These are phyloP conservation scores for Echium plantagineum DNA, from an alignment of 257 asterid species.

Conservation along the genomic window DNA sequence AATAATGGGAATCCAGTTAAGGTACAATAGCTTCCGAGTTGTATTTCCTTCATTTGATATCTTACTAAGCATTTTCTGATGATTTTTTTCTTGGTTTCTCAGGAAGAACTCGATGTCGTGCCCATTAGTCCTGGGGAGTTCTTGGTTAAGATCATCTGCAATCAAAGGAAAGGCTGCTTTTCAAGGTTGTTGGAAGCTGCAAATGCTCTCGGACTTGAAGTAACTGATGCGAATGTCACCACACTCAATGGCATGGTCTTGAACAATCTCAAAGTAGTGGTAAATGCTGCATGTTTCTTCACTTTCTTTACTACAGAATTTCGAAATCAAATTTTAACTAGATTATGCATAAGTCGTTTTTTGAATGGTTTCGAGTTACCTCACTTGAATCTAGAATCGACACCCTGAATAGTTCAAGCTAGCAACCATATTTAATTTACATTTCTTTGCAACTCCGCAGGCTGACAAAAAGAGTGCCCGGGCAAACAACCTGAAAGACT, in stretches of 20 bases:
- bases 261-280: slow-evolving; percentile 52
- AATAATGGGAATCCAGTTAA: slow-evolving; percentile 21
- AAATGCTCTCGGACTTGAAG: slow-evolving; percentile 44
- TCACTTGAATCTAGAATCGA: too few species aligned
- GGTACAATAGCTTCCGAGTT: slow-evolving; percentile 18
- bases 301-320: neutral
- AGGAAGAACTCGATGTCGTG: slow-evolving; percentile 55
- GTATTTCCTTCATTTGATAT: neutral
- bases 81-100: slow-evolving; percentile 1
- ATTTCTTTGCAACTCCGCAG: slow-evolving; percentile 21
- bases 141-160: slow-evolving; percentile 42
- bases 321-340: neutral
- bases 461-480: slow-evolving; percentile 25
- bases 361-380: neutral
- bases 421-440: neutral
- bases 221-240: slow-evolving; percentile 51
- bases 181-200: slow-evolving; percentile 47
- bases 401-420: too few species aligned
- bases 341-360: neutral
- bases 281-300: slow-evolving; percentile 8
- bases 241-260: slow-evolving; percentile 35
- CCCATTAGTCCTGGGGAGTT: slow-evolving; percentile 41
- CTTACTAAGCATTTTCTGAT: neutral
- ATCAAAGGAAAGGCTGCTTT: slow-evolving; percentile 33
- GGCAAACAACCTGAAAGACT: slow-evolving; percentile 30